Base-by-base conservation (phyloP, 345 rosid species). In the Hirschfeldia incana region DNA sequence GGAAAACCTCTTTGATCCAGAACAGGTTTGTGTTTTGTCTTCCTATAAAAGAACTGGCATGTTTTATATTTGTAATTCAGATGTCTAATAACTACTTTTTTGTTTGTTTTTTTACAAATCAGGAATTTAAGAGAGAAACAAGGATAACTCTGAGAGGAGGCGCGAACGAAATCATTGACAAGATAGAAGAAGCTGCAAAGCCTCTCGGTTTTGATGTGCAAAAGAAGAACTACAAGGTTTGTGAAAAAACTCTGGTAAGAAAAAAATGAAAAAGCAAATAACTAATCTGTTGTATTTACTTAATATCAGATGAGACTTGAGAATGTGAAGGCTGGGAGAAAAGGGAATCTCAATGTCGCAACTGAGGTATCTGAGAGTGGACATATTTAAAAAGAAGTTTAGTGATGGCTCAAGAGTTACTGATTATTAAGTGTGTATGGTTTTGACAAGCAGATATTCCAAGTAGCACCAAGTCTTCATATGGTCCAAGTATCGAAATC, bases 1-100 rank as follows among this genome's bases (percentile, higher is more conserved):
- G 10, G 98, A 74, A 80, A 93, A 95, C 83, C 84, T 95, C 75
- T 89, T 95, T 72, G 97, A 88, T 42, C 81, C 74, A 42, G 97
- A 91, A 73, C 93, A 92, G 98, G 98, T 92, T 74, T 76, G 85
- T n/a, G 17, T 49, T 73, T 42, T 59, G 33, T 73, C 2, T 32
- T 64, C 55, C 2, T 55, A 10, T 1, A 30, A 16, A 59, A 34
- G 16, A 36, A 37, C 16, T 15, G 3, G 9, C 78, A 39, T 39
- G 17, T 7, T 66, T 17, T 60, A 9, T 51, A 1, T 68, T 8
- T 28, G 17, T 8, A 46, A 39, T 42, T 66, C 34, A 17, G 64
- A 30, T 70, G 9, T 17, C 4, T n/a, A 49, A 63, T 5, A 12
- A 21, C 4, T 4, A 10, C 21, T 1, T 4, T 44, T 12, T 12